Evolutionary conservation across 108 stramenopile species (phyloP), one percentile per base, ranked within the genome.

Genomic region (Chaetoceros muelleri): DNA sequence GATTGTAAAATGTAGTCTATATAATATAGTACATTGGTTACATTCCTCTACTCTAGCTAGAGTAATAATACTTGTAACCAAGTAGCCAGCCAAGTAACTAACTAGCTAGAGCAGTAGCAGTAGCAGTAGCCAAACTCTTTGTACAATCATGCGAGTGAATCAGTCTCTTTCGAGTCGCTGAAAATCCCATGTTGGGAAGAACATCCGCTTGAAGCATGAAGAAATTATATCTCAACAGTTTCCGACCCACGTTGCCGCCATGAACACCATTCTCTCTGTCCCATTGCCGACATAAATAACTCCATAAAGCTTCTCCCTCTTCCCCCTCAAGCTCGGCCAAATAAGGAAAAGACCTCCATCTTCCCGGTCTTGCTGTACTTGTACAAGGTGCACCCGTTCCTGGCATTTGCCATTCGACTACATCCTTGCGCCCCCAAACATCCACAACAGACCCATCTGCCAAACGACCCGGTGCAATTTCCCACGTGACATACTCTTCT

Each of bases 401-500:
- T 10, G 85, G 85, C 85, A 87, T 80, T 1, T 63, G 61, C 90
- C 90, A 87, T 18, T 72, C 61, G 0, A 90, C 85, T 3, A 52
- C 30, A 57, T 78, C 60, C 13, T 55, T 62, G 30, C 73, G 69
- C 3, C 74, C 77, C 90, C 90, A 91, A 28, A 91, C 78, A 60
- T 91, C 90, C 44, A 87, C 85, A 31, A 87, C 68, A 3, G 82
- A 83, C 31, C 90, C 90, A 60, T 91, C 84, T 0, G 60, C 63
- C 46, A 91, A 60, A 40, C 58, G 61, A 23, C 90, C 90, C 16
- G 86, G 86, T 0, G 86, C 86, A 50, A 92, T 88, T 49, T 92
- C 90, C 90, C 90, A 90, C 2, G 89, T 90, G 22, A 90, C 89
- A 60, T 88, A 82, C 76, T 90, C 82, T 58, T 90, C 88, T 1